A percentile compares a stretch with the other conserved stretches of the same genome.
Conservation (phyloP, 1,284 basidiomycete species). For the Ustilago cynodontis region DNA sequence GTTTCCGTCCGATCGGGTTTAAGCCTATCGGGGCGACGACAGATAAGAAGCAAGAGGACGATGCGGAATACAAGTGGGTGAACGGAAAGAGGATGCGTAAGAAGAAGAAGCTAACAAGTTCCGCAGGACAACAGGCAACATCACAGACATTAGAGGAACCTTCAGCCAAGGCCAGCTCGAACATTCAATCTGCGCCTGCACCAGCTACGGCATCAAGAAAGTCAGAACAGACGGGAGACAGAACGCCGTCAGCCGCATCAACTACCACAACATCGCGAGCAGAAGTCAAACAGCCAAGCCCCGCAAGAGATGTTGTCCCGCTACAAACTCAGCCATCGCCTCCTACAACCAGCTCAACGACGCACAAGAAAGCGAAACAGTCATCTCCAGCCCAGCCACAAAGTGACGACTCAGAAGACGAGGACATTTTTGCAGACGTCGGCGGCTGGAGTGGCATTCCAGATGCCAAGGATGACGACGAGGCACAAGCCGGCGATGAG, state of each 20-base stretch:
- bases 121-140: not conserved
- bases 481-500: conserved; percentile 44
- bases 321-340: not conserved
- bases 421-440: conserved; percentile 84
- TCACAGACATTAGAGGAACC: no score
- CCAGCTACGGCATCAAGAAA: not conserved
- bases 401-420: conserved; percentile 17
- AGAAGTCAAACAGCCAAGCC: not conserved
- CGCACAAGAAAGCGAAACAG: not conserved
- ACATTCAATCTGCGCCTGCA: not conserved
- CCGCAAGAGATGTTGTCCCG: not conserved
- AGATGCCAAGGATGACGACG: conserved; percentile 54
- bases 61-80: conserved; percentile 58
- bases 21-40: conserved; percentile 77
- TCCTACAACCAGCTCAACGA: not conserved
- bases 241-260: not conserved
- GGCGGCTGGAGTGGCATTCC: conserved; percentile 81
- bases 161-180: not conserved
- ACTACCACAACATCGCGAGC: not conserved
- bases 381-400: not conserved
- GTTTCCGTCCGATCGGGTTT: conserved; percentile 74
- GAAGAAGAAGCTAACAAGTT: conserved; percentile 68
- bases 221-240: not conserved
- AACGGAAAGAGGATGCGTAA: conserved; percentile 71
- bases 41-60: conserved; percentile 70